Evolutionary conservation across 768 basidiomycete species (phyloP), one percentile per base, ranked within the genome.

Genomic region (Phaffia australis): DNA sequence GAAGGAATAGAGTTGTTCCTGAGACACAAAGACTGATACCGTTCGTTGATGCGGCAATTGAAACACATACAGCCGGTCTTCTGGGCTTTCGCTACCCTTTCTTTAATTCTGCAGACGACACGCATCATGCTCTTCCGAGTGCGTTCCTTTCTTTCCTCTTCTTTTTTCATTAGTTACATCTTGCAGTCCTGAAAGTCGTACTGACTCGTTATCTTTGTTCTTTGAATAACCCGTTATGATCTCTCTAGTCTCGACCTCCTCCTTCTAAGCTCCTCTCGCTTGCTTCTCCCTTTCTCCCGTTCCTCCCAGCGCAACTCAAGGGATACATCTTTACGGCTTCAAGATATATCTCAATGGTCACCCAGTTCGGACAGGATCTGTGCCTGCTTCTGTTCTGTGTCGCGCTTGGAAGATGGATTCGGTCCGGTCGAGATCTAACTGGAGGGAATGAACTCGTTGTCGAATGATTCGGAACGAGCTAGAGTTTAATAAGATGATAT

Each of bases 11-110:
- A 42, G 35, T 42, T 4, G 11, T 11, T 42, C 35, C 4, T 5
- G 35, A 5, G 35, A 42, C 11, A 11, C 4, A 42, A 42, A 42
- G 35, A 42, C 35, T 42, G 35, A 42, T 42, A 42, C 11, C 35
- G 35, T 42, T 42, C 11, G 35, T 42, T 42, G 11, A 42, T 11
- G 11, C 11, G 35, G 35, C 35, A 42, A 4, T 42, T 42, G 11
- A 5, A 11, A 5, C 6, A 42, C 4, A 42, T 42, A 42, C 49
- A 77, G 76, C 76, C 76, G 19, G 67, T 77, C 15, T 76, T 77
- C 66, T 77, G 75, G 75, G 75, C 76, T 1, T 77, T 76, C 63
- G 70, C 73, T 0, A 76, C 75, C 3, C 47, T 77, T 25, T 73
- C 76, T 56, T 69, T 76, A 18, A 72, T 77, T 25, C 71, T 77